These are phyloP conservation scores for Boletus pseudo-olivaceus DNA, from an alignment of 768 basidiomycete species.

Conservation along the genomic window DNA sequence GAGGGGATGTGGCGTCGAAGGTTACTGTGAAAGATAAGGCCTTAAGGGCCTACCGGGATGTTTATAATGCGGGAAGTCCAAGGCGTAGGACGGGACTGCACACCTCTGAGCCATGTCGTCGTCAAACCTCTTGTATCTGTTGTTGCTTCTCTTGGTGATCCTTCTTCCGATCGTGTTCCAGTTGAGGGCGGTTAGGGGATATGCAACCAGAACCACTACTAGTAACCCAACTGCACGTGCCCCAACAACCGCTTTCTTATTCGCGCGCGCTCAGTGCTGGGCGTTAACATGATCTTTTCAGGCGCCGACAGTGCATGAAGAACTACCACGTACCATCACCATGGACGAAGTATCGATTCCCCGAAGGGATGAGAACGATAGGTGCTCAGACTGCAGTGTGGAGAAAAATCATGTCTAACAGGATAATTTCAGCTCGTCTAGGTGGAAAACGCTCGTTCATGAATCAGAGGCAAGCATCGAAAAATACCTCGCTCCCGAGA, in stretches of 20 bases:
- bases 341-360: conserved; percentile 1
- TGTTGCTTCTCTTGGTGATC: conserved; percentile 12
- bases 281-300: conserved; percentile 5
- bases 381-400: conserved; percentile 8
- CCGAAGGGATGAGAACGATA: conserved; percentile 7
- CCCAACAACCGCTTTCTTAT: background rate
- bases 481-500: conserved; percentile 9
- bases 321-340: conserved; percentile 3
- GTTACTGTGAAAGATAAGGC: background rate
- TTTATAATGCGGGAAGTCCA: conserved; percentile 11
- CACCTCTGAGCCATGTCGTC: conserved; percentile 11
- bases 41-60: background rate
- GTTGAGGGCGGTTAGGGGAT: background rate
- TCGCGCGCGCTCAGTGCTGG: background rate
- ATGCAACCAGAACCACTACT: background rate
- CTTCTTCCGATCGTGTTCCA: background rate
- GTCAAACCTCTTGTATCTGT: conserved; percentile 12
- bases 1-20: background rate
- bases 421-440: background rate
- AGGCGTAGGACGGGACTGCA: background rate
- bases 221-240: conserved; percentile 16
- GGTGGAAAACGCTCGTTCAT: conserved; percentile 14
- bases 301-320: conserved; percentile 7
- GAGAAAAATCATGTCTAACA: conserved; percentile 2
- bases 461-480: conserved; percentile 11